Conservation (phyloP, 768 basidiomycete genomes). For the Russula virescens region DNA sequence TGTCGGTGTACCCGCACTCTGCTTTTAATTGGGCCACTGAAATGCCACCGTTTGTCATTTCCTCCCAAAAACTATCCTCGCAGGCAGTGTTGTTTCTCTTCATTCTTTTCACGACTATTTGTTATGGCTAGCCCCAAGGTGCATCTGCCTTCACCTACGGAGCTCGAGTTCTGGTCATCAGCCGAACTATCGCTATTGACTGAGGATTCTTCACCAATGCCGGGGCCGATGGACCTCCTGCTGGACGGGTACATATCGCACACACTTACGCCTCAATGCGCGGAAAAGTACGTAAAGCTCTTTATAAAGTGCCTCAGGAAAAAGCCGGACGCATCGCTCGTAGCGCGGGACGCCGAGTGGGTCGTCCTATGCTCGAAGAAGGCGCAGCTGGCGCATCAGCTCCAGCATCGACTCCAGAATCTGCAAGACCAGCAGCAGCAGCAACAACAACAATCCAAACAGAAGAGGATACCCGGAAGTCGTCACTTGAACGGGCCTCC, state of each 20-base stretch:
- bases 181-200: neutral
- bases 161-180: neutral
- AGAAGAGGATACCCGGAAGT: neutral
- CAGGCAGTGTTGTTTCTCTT: too few relatives aligned
- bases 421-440: neutral
- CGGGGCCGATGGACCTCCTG: constrained; percentile 2
- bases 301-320: constrained; percentile 3
- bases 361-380: neutral
- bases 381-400: neutral
- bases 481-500: neutral
- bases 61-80: too few relatives aligned
- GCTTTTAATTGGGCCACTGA: too few relatives aligned
- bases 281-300: neutral
- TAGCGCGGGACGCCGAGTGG: neutral
- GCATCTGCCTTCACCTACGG: too few relatives aligned
- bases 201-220: neutral
- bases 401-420: neutral
- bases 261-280: neutral
- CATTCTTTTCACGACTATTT: too few relatives aligned
- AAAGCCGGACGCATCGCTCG: neutral
- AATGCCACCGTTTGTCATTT: too few relatives aligned
- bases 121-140: too few relatives aligned
- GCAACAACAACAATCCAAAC: too few relatives aligned
- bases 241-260: constrained; percentile 7
- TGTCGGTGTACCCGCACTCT: too few relatives aligned